Base-by-base conservation (phyloP, 2,329 filamentous ascomycete species). In the Whalleya microplaca region DNA sequence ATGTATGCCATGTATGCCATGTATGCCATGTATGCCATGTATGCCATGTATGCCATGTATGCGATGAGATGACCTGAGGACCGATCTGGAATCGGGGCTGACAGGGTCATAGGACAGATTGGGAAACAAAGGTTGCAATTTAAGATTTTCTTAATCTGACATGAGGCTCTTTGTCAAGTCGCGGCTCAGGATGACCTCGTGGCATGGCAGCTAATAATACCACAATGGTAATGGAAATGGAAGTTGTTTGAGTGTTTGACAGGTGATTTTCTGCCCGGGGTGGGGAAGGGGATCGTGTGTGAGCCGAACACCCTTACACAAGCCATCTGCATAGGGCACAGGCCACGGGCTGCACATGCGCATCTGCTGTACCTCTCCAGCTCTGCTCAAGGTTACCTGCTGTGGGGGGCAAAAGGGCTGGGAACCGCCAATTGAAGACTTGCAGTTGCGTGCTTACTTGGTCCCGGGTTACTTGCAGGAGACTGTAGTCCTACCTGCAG, bases 131-230 rank as follows among this genome's bases (percentile, higher is more conserved):
- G 41, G 43, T 55, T 37, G 32, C 37, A 52, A 45, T 56, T 55
- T 51, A 53, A 42, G 55, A 56, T 58, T 56, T 54, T 56, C 47
- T 62, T 55, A 61, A 61, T 63, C 53, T 58, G 44, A 43, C 55
- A 63, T 63, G 60, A 63, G 60, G 60, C 60, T 63, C 60, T 63
- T 56, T 55, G 52, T 56, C 37, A 45, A 55, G 40, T 58, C 29
- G 59, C 55, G 49, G 48, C 45, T 55, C 57, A 53, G 32, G 57
- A 58, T 51, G 60, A 53, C 60, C 57, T 63, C 58, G 60, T 63
- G 60, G 60, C 53, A 61, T n/a, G n/a, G 49, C 50, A 58, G 50
- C 44, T 21, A 37, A 45, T 58, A 61, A 63, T 58, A 53, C 58
- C 58, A 53, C 53, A 54, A 60, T 16, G 42, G 14, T 27, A 27